A percentile compares a stretch with the other conserved stretches of the same genome.
phyloP scores from a whole-genome alignment of 2,329 filamentous ascomycete genomes.

The Aspergillus pseudoviridinutans region DNA sequence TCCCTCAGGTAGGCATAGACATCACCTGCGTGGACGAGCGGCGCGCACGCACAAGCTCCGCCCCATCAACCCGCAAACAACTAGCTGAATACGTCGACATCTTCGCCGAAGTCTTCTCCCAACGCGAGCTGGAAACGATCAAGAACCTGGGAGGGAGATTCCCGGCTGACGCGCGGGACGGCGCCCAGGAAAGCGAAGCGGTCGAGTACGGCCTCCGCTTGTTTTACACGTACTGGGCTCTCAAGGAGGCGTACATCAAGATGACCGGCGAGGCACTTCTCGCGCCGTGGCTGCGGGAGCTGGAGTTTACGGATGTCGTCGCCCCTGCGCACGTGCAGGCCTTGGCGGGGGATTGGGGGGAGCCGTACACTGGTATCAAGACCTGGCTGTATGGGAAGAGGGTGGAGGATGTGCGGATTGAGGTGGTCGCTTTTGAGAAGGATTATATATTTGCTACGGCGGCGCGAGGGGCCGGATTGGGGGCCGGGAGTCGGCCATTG shows the following conservation, averaged over 20 bases:
- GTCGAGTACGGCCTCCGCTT: conserved; percentile 56
- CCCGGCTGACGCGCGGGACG: conserved; percentile 9
- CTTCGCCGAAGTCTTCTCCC: conserved; percentile 57
- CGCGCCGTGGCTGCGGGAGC: conserved; percentile 56
- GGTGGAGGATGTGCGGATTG: conserved; percentile 52
- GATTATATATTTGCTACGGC: conserved; percentile 58
- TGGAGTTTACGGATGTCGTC: conserved; percentile 59
- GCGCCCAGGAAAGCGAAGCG: conserved; percentile 21
- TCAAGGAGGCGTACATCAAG: conserved; percentile 66
- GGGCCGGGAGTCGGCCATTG: conserved; percentile 11
- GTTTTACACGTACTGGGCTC: conserved; percentile 63
- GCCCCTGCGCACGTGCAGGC: conserved; percentile 28
- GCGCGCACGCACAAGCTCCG: conserved; percentile 45
- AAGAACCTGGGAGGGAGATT: conserved; percentile 35
- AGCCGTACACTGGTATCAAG: conserved; percentile 41
- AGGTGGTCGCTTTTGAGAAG: conserved; percentile 56
- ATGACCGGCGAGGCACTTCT: conserved; percentile 62
- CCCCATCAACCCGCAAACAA: conserved; percentile 47
- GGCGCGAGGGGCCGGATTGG: conserved; percentile 37
- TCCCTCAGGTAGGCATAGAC: conserved; percentile 54
- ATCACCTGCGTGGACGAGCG: conserved; percentile 60
- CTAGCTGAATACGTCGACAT: conserved; percentile 57
- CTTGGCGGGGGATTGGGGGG: conserved; percentile 27
- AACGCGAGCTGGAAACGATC: conserved; percentile 53
- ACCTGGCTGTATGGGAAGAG: conserved; percentile 46